Base-by-base conservation (phyloP, 73 alveolate species). In the Stentor coeruleus region DNA sequence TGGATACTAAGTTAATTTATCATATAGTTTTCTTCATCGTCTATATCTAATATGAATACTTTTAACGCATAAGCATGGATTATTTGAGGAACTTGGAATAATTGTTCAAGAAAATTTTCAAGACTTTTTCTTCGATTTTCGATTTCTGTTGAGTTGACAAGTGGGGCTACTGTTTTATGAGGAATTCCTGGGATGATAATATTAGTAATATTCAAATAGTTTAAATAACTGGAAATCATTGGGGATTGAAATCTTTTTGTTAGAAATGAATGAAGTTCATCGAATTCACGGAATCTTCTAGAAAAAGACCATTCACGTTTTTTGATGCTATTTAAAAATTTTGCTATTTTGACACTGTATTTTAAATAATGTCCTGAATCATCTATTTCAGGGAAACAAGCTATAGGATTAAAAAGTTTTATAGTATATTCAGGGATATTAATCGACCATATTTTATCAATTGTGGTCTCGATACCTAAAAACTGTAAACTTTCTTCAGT, bases 31-130 rank as follows among this genome's bases (percentile, higher is more conserved):
- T 49, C 66, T 11, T 20, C 66, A 49, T 20, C 39, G n/a, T 33
- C 79, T 11, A 11, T 14, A 2, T 66, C 79, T 11, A 28, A 11
- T 20, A 66, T 66, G 33, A 66, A 66, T 11, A 15, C 42, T 66
- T 33, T 66, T 37, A 66, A 66, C 37, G 11, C 39, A 66, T 20
- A 66, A 20, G 79, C 79, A 66, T 66, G 26, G 15, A 66, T 66
- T 11, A 66, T 26, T 66, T 26, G 15, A 66, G 79, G 79, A 31
- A 20, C 20, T 20, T 40, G 26, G 20, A 66, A 15, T 28, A 66
- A 40, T 20, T 31, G 49, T 66, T 66, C 79, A 1, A 66, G 33
- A 66, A 28, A 66, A 20, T 11, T 20, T 31, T 66, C 79, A 66
- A 66, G 79, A 15, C 79, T 40, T 26, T 26, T 26, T 66, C 37